phyloP scores from a whole-genome alignment of 2,329 filamentous ascomycete genomes.

The Penicillium glabrum region DNA sequence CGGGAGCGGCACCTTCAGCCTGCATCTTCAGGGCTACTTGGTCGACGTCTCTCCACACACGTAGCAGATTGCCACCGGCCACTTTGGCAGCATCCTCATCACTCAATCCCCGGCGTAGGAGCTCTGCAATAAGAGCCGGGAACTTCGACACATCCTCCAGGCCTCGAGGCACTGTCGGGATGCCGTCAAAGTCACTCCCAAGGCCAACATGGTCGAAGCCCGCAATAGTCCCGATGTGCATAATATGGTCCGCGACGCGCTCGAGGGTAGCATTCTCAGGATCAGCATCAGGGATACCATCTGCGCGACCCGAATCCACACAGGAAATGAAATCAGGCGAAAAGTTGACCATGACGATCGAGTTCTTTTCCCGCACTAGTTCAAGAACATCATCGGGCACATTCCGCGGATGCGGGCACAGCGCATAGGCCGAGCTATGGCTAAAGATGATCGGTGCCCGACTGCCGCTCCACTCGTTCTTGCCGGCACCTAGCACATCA shows the following conservation, averaged over 20 bases:
- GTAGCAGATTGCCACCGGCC: conserved; percentile 75
- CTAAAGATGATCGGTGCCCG: conserved; percentile 83
- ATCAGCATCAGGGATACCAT: conserved; percentile 67
- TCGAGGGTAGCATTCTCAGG: conserved; percentile 69
- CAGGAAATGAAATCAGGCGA: conserved; percentile 80
- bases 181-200: conserved; percentile 85
- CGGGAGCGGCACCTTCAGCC: conserved; percentile 48
- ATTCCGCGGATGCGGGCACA: conserved; percentile 88
- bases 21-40: conserved; percentile 67
- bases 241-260: conserved; percentile 78
- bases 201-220: conserved; percentile 87
- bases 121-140: conserved; percentile 72
- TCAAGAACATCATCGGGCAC: conserved; percentile 81
- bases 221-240: conserved; percentile 77
- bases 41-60: conserved; percentile 82
- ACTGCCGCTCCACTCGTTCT: conserved; percentile 67
- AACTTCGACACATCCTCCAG: conserved; percentile 84
- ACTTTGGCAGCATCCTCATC: conserved; percentile 73
- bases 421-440: conserved; percentile 75
- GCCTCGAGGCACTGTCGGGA: conserved; percentile 61
- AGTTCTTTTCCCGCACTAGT: conserved; percentile 70
- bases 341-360: conserved; percentile 91
- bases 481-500: conserved; percentile 68
- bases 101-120: conserved; percentile 71
- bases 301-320: conserved; percentile 55